These are phyloP conservation scores for Voacanga thouarsii DNA, from an alignment of 257 asterid genomes.

Conservation along the genomic window DNA sequence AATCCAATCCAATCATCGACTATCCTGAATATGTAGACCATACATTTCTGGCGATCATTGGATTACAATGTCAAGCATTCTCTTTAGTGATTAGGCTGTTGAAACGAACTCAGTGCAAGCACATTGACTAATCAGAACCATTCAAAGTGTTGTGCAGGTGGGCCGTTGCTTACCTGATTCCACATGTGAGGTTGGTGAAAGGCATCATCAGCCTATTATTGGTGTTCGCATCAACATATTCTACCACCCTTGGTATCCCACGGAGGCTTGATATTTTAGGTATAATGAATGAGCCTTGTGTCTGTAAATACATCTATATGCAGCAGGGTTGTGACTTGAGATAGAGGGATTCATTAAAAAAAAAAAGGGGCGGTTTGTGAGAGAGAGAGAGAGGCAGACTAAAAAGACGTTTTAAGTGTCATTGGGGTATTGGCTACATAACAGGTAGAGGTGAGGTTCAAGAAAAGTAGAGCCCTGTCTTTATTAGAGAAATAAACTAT, in stretches of 20 bases:
- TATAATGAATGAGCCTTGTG: background rate
- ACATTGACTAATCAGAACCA: slow-evolving; percentile 28
- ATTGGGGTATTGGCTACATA: slow-evolving; percentile 16
- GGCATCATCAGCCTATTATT: slow-evolving; percentile 41
- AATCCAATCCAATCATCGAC: background rate
- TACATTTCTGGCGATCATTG: background rate
- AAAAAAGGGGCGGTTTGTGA: too few relatives aligned
- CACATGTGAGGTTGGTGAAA: slow-evolving; percentile 45
- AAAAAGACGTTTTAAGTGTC: slow-evolving; percentile 14
- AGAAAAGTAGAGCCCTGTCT: slow-evolving; percentile 33
- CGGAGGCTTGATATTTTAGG: slow-evolving; percentile 8
- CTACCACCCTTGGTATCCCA: slow-evolving; percentile 13
- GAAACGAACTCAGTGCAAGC: slow-evolving; percentile 5
- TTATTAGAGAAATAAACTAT: slow-evolving; percentile 28
- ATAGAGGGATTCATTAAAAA: too few relatives aligned
- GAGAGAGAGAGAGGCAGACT: background rate
- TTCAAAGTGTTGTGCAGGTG: slow-evolving; percentile 32
- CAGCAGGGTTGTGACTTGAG: background rate
- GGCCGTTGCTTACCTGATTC: slow-evolving; percentile 34
- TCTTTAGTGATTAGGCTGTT: background rate
- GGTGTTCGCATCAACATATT: slow-evolving; percentile 22
- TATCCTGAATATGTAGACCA: too few relatives aligned
- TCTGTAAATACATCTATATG: background rate
- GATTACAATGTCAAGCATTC: background rate
- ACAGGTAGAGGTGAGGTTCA: slow-evolving; percentile 10